These are phyloP conservation scores for Litchi chinensis DNA, from an alignment of 345 rosid genomes.

Conservation along the genomic window DNA sequence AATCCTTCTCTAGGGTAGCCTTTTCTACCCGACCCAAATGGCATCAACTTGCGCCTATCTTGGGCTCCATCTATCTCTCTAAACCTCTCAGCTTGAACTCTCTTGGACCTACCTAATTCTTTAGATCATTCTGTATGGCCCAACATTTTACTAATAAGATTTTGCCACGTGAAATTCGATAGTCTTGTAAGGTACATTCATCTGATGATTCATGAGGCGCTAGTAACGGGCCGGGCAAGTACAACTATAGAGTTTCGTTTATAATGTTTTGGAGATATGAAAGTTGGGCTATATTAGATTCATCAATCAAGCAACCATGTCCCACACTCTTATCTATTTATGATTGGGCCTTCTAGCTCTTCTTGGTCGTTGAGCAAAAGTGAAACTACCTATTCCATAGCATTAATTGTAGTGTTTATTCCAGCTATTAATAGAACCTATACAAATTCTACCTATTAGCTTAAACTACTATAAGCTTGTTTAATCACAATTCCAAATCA, in stretches of 20 bases:
- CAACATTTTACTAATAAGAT: constrained; percentile 40
- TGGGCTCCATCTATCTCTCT: constrained; percentile 32
- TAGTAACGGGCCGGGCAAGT: constrained; percentile 33
- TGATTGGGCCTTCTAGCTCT: constrained; percentile 21
- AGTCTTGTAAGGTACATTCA: constrained; percentile 39
- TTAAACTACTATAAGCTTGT: too few species aligned
- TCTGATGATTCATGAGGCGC: constrained; percentile 45
- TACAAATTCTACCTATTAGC: too few species aligned
- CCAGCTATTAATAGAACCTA: constrained; percentile 28
- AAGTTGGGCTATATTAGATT: constrained; percentile 19
- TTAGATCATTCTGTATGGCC: constrained; percentile 47
- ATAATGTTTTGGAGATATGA: constrained; percentile 27
- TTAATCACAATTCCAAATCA: too few species aligned
- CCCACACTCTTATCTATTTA: constrained; percentile 37
- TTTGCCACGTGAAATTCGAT: constrained; percentile 37
- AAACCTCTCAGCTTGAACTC: constrained; percentile 62
- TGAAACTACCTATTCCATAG: constrained; percentile 40
- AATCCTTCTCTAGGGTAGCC: constrained; percentile 60
- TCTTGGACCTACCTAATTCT: constrained; percentile 34
- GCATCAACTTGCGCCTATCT: constrained; percentile 50
- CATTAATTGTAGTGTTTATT: constrained; percentile 23
- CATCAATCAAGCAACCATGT: too few species aligned
- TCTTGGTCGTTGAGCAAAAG: constrained; percentile 37
- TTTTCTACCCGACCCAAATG: constrained; percentile 67
- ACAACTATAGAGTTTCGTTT: constrained; percentile 29